These are phyloP conservation scores for Lactuca saligna DNA, from an alignment of 129 eudicot genomes.

Conservation along the genomic window DNA sequence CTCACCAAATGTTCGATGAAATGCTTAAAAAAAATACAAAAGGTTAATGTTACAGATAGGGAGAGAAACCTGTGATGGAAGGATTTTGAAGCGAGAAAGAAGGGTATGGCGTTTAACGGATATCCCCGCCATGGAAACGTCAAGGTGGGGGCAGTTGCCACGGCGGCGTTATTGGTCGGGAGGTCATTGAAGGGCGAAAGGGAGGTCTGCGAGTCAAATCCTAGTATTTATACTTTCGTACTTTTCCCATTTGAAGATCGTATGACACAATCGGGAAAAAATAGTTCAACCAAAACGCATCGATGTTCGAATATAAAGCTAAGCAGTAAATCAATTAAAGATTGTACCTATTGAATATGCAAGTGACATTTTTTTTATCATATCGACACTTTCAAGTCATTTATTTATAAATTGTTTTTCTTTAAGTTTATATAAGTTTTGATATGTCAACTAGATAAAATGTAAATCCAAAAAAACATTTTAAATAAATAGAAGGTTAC, in stretches of 20 bases:
- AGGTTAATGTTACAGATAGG: not conserved
- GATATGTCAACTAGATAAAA: too few species aligned
- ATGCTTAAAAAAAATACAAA: constrained; percentile 30
- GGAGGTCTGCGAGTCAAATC: constrained; percentile 19
- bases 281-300: too few species aligned
- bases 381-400: not conserved
- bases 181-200: constrained; percentile 24
- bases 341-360: too few species aligned
- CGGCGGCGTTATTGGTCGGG: constrained; percentile 29
- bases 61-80: constrained; percentile 46
- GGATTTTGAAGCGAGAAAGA: constrained; percentile 43
- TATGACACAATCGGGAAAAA: too few species aligned
- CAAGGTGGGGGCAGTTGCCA: constrained; percentile 31
- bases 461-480: too few species aligned
- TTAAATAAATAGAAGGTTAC: too few species aligned
- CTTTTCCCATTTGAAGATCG: not conserved
- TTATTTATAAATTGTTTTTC: too few species aligned
- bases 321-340: too few species aligned
- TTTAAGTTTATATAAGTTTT: not conserved
- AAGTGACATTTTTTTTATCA: not conserved
- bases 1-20: constrained; percentile 46
- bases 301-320: too few species aligned
- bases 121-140: constrained; percentile 37
- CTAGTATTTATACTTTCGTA: not conserved
- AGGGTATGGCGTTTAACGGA: constrained; percentile 34